These are phyloP conservation scores for Pascua sp. DNA, from an alignment of 1,284 basidiomycete genomes.

Conservation along the genomic window DNA sequence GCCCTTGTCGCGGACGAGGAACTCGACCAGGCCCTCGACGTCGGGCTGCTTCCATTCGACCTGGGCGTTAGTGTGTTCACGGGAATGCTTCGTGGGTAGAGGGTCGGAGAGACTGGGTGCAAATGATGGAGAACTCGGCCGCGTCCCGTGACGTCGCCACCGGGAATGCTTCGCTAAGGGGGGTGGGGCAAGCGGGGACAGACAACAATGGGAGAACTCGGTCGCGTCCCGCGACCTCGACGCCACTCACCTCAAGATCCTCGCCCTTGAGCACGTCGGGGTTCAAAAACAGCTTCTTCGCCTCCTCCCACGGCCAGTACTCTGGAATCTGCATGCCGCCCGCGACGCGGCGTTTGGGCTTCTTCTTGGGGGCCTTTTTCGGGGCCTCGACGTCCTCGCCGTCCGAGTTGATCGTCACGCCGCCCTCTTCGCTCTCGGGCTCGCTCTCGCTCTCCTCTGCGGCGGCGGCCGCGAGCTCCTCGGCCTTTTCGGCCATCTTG, in stretches of 20 bases:
- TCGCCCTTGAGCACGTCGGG: slow-evolving; percentile 85
- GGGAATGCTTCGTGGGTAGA: neutral
- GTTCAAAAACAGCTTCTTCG: slow-evolving; percentile 80
- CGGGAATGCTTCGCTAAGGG: neutral
- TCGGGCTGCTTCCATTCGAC: slow-evolving; percentile 94
- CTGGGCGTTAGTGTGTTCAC: slow-evolving; percentile 49
- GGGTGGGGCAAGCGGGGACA: too few species aligned
- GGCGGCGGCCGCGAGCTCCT: slow-evolving; percentile 40
- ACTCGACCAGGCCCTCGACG: slow-evolving; percentile 88
- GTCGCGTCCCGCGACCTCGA: too few species aligned
- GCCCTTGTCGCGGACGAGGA: slow-evolving; percentile 90
- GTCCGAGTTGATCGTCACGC: slow-evolving; percentile 24
- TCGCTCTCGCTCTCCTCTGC: slow-evolving; percentile 32
- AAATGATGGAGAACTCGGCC: neutral
- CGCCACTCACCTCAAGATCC: slow-evolving; percentile 77
- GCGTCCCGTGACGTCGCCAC: too few species aligned
- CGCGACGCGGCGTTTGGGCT: slow-evolving; percentile 52
- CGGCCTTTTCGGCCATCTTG: slow-evolving; percentile 59
- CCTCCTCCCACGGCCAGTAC: slow-evolving; percentile 94
- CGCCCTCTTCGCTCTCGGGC: slow-evolving; percentile 42
- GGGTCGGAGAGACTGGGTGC: too few species aligned
- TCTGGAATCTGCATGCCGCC: slow-evolving; percentile 80
- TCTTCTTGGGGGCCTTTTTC: slow-evolving; percentile 28
- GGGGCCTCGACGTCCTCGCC: slow-evolving; percentile 30
- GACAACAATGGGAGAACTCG: neutral